Percentiles rank a stretch among this genome's conserved stretches.
Conservation (phyloP, 2,329 filamentous ascomycete genomes). For the Sclerotinia spermophila region DNA sequence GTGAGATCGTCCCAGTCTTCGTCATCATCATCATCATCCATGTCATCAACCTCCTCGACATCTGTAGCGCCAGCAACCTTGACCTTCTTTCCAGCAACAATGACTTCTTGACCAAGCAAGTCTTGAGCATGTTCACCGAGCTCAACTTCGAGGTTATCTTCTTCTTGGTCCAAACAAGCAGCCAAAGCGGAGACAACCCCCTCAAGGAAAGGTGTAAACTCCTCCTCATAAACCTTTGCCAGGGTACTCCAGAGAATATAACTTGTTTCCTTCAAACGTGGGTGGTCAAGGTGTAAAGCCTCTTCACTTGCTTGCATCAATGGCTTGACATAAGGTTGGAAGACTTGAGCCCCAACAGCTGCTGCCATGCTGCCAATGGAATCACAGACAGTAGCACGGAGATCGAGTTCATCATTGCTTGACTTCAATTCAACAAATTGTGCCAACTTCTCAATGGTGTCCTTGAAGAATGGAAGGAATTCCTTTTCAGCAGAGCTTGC, state of each 20-base stretch:
- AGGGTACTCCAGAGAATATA: conserved; percentile 96
- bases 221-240: conserved; percentile 85
- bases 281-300: conserved; percentile 81
- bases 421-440: conserved; percentile 83
- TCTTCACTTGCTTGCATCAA: conserved; percentile 93
- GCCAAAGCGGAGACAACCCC: conserved; percentile 78
- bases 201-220: conserved; percentile 73
- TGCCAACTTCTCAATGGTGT: conserved; percentile 85
- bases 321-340: conserved; percentile 86
- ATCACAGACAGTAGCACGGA: conserved; percentile 87
- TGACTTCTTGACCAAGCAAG: conserved; percentile 71
- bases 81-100: conserved; percentile 78
- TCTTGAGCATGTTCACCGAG: conserved; percentile 71
- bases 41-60: conserved; percentile 54
- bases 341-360: conserved; percentile 79
- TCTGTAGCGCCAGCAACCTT: conserved; percentile 68
- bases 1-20: conserved; percentile 81
- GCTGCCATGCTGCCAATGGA: conserved; percentile 89
- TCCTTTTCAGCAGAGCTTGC: conserved; percentile 77
- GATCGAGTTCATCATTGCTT: conserved; percentile 81
- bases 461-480: conserved; percentile 88
- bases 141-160: conserved; percentile 73
- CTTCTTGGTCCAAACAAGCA: conserved; percentile 82
- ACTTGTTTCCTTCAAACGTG: conserved; percentile 88
- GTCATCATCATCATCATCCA: conserved; percentile 69